These are phyloP conservation scores for Aspergillus tamarii DNA, from an alignment of 2,329 filamentous ascomycete genomes.

Conservation along the genomic window DNA sequence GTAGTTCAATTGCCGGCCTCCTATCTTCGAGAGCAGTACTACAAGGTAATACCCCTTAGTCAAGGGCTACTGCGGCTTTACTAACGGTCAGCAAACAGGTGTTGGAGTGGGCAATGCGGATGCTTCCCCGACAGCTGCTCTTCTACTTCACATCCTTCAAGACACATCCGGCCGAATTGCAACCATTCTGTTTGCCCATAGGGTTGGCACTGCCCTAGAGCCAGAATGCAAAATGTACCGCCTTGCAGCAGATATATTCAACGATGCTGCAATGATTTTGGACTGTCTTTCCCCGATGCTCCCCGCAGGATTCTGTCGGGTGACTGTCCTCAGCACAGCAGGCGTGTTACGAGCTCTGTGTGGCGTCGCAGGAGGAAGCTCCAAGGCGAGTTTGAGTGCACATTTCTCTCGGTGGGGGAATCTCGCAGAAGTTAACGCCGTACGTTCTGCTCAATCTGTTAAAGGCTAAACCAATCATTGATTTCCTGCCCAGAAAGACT, in stretches of 20 bases:
- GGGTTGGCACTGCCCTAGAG: conserved; percentile 79
- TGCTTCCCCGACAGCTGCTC: conserved; percentile 76
- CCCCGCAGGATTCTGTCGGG: conserved; percentile 57
- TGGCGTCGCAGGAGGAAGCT: conserved; percentile 85
- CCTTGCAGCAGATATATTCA: conserved; percentile 84
- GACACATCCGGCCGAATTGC: conserved; percentile 79
- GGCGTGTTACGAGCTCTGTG: conserved; percentile 72
- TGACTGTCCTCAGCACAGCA: conserved; percentile 61
- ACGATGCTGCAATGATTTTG: conserved; percentile 83
- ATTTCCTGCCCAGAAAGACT: conserved; percentile 66
- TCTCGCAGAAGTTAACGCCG: conserved; percentile 87
- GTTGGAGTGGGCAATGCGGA: conserved; percentile 83
- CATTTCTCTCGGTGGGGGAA: conserved; percentile 91
- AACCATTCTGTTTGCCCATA: conserved; percentile 84
- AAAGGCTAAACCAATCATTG: neutral
- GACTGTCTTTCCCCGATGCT: conserved; percentile 79
- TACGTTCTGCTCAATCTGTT: conserved; percentile 40
- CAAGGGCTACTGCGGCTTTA: neutral
- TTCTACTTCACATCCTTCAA: conserved; percentile 81
- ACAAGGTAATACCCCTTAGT: conserved; percentile 55
- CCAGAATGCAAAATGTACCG: conserved; percentile 90
- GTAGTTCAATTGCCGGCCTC: conserved; percentile 53
- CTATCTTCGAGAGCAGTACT: conserved; percentile 82
- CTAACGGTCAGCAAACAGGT: conserved; percentile 44
- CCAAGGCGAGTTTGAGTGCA: conserved; percentile 86